Evolutionary conservation across 2,329 filamentous ascomycete species (phyloP).

Genomic region (Microdochium bolleyi): DNA sequence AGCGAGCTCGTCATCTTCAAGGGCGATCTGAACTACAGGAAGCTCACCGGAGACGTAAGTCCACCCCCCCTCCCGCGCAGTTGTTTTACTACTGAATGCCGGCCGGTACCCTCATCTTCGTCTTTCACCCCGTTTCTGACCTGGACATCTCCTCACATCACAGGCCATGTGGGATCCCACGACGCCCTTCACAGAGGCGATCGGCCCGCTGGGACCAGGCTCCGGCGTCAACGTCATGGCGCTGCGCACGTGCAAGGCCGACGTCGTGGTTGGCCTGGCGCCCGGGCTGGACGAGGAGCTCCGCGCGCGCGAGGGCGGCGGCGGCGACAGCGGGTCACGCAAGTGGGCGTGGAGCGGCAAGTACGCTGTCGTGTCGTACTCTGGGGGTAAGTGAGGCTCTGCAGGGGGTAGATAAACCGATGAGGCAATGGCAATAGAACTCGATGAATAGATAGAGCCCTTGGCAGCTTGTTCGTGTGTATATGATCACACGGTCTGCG

Average conservation of each 20-base stretch:
- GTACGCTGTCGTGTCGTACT: constrained; percentile 91
- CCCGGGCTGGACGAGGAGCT: constrained; percentile 78
- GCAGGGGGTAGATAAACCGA: too few relatives aligned
- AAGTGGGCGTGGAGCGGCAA: constrained; percentile 96
- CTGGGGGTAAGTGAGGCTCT: constrained; percentile 59
- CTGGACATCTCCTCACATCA: not conserved
- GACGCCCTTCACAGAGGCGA: constrained; percentile 75
- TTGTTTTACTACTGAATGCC: too few relatives aligned
- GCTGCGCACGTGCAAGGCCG: constrained; percentile 90
- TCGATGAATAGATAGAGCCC: too few relatives aligned
- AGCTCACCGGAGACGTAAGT: constrained; percentile 80
- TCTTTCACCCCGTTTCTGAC: not conserved
- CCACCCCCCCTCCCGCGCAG: too few relatives aligned
- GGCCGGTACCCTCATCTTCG: too few relatives aligned
- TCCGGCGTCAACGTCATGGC: constrained; percentile 82
- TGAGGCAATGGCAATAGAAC: too few relatives aligned
- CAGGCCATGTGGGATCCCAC: constrained; percentile 77
- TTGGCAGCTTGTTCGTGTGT: too few relatives aligned
- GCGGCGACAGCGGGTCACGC: constrained; percentile 61
- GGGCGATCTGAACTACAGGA: constrained; percentile 94
- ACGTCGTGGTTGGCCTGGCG: constrained; percentile 85
- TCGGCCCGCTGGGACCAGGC: constrained; percentile 74
- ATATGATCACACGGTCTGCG: too few relatives aligned
- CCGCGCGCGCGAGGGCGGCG: constrained; percentile 57
- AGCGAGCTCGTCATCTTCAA: constrained; percentile 93